phyloP scores from a whole-genome alignment of 2,329 filamentous ascomycete species.

The Claviceps lovelessii region DNA sequence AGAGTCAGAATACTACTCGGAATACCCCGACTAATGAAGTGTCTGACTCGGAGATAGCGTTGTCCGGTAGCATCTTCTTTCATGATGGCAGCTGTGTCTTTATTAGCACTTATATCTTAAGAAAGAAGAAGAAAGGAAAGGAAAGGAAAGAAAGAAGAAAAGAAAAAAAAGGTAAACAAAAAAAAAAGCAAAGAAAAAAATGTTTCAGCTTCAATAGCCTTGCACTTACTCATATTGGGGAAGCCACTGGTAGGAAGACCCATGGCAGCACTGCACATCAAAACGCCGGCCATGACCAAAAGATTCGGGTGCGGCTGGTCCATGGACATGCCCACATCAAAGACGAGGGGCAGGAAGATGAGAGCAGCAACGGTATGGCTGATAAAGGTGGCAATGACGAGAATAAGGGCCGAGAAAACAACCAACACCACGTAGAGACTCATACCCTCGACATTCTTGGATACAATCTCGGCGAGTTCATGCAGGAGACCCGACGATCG shows the following conservation, averaged over 20 bases:
- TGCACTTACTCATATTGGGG: slow-evolving; percentile 91
- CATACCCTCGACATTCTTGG: slow-evolving; percentile 56
- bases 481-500: slow-evolving; percentile 84
- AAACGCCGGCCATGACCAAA: slow-evolving; percentile 81
- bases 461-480: slow-evolving; percentile 70
- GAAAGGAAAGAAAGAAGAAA: too few relatives aligned
- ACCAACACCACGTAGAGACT: slow-evolving; percentile 75
- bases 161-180: too few relatives aligned
- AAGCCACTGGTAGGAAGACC: slow-evolving; percentile 90
- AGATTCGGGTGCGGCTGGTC: slow-evolving; percentile 83
- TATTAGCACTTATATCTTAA: slow-evolving; percentile 10
- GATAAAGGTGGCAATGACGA: slow-evolving; percentile 94
- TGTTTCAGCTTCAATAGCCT: neutral
- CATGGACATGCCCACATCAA: slow-evolving; percentile 74
- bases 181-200: neutral
- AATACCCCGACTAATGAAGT: slow-evolving; percentile 89
- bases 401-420: slow-evolving; percentile 69
- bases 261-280: slow-evolving; percentile 98
- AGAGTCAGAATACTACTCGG: slow-evolving; percentile 75
- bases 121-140: too few relatives aligned
- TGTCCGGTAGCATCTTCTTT: slow-evolving; percentile 93
- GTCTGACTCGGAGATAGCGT: slow-evolving; percentile 78
- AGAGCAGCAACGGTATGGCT: slow-evolving; percentile 92
- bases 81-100: slow-evolving; percentile 74
- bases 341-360: slow-evolving; percentile 84